These are phyloP conservation scores for Prinsepia uniflora DNA, from an alignment of 306 rosid genomes.

Conservation along the genomic window DNA sequence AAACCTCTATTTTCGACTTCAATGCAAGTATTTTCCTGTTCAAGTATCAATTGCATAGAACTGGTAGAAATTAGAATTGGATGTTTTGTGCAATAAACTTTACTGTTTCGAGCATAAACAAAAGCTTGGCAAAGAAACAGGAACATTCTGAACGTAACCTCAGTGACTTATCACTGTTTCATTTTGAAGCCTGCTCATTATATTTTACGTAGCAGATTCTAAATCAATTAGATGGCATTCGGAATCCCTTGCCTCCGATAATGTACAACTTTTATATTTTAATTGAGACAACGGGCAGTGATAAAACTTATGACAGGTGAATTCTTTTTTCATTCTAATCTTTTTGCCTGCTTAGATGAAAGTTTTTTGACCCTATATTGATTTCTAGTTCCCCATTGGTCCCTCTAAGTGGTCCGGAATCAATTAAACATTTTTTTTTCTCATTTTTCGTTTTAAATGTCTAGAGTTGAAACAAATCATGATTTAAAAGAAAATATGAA, in stretches of 20 bases:
- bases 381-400: background rate
- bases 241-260: constrained; percentile 75
- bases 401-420: background rate
- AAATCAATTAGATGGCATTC: constrained; percentile 75
- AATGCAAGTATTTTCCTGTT: background rate
- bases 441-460: background rate
- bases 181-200: constrained; percentile 22
- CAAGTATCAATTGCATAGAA: background rate
- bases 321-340: constrained; percentile 16
- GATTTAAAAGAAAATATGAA: background rate
- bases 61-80: background rate
- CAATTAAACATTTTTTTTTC: background rate
- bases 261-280: constrained; percentile 73
- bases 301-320: constrained; percentile 78
- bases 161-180: background rate
- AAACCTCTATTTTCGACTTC: background rate
- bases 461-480: background rate
- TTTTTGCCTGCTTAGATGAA: constrained; percentile 8
- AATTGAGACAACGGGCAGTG: constrained; percentile 92
- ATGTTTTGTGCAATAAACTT: background rate
- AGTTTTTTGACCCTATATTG: constrained; percentile 6
- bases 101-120: background rate
- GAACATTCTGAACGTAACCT: background rate
- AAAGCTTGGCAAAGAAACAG: background rate
- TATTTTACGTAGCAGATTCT: constrained; percentile 50